Evolutionary conservation across 768 basidiomycete genomes (phyloP).

Genomic region (Macrolepiota albuminosa): DNA sequence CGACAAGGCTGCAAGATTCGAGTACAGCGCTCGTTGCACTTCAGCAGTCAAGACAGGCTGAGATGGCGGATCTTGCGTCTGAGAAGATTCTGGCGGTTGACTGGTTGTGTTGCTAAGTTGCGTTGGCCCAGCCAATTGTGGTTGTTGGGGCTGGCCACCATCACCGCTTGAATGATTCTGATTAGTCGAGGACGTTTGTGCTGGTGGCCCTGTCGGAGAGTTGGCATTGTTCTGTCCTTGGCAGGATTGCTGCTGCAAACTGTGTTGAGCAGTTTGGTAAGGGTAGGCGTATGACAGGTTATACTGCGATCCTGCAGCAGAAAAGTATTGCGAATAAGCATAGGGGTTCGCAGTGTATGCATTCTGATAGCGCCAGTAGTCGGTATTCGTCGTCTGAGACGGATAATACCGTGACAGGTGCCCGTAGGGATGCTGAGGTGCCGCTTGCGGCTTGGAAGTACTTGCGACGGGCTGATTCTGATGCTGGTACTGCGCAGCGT

Average conservation of each 20-base stretch:
- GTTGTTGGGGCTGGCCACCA: background rate
- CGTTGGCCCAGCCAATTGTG: background rate
- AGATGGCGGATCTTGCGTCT: constrained; percentile 3
- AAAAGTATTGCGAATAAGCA: constrained; percentile 25
- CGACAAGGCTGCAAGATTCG: constrained; percentile 27
- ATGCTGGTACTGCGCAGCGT: constrained; percentile 4
- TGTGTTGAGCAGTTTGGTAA: constrained; percentile 19
- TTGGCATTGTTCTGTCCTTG: constrained; percentile 18
- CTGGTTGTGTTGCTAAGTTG: background rate
- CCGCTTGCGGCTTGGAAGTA: background rate
- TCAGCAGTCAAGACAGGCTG: background rate
- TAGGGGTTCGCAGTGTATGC: constrained; percentile 23
- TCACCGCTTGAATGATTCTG: background rate
- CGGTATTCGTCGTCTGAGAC: constrained; percentile 24
- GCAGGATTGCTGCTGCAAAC: constrained; percentile 33
- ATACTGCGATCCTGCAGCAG: constrained; percentile 16
- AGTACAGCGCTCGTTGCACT: constrained; percentile 12
- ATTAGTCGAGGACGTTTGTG: background rate
- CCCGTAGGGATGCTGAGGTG: constrained; percentile 14
- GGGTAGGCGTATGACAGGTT: constrained; percentile 23
- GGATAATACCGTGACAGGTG: constrained; percentile 16
- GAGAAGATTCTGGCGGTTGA: background rate
- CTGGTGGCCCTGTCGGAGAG: background rate
- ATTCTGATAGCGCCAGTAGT: constrained; percentile 32
- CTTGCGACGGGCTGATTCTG: constrained; percentile 11